Percentiles rank a stretch among this genome's conserved stretches.
These are phyloP conservation scores for Microsporum audouinii DNA, from an alignment of 2,329 filamentous ascomycete species.

Conservation along the genomic window DNA sequence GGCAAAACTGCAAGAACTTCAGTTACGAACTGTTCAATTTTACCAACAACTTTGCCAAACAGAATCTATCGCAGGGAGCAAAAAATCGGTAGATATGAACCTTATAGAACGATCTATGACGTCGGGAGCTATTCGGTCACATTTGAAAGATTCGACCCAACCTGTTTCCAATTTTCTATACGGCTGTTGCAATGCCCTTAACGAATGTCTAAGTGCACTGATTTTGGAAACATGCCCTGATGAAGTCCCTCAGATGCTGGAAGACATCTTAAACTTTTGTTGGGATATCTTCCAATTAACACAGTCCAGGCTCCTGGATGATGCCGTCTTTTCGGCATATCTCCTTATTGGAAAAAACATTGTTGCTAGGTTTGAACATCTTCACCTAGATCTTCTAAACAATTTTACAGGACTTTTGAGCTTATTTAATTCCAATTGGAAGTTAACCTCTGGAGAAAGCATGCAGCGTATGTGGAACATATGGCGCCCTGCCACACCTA, in stretches of 20 bases:
- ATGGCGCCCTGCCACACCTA: constrained; percentile 51
- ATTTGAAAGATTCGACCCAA: constrained; percentile 34
- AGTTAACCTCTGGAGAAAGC: constrained; percentile 60
- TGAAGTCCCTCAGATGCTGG: constrained; percentile 20
- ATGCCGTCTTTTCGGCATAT: constrained; percentile 45
- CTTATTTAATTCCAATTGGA: constrained; percentile 59
- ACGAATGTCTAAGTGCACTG: constrained; percentile 24
- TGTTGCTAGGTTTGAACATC: constrained; percentile 24
- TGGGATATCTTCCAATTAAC: constrained; percentile 39
- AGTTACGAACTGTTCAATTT: constrained; percentile 26
- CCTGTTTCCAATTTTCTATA: constrained; percentile 30
- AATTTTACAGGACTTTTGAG: constrained; percentile 28
- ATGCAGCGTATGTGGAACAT: constrained; percentile 70
- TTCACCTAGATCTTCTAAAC: constrained; percentile 20
- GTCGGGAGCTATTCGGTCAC: constrained; percentile 27
- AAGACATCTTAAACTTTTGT: constrained; percentile 34
- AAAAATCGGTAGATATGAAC: constrained; percentile 35
- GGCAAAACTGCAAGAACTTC: constrained; percentile 29
- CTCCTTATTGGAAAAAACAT: constrained; percentile 33
- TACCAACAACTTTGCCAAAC: constrained; percentile 25
- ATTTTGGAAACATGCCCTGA: constrained; percentile 15
- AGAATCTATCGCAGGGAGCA: constrained; percentile 23
- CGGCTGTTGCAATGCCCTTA: constrained; percentile 27
- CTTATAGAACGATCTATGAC: constrained; percentile 32
- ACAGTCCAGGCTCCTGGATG: constrained; percentile 36